Percentiles rank a stretch among this genome's conserved stretches.
phyloP scores from a whole-genome alignment of 257 asterid species.

The Solanum dulcamara region DNA sequence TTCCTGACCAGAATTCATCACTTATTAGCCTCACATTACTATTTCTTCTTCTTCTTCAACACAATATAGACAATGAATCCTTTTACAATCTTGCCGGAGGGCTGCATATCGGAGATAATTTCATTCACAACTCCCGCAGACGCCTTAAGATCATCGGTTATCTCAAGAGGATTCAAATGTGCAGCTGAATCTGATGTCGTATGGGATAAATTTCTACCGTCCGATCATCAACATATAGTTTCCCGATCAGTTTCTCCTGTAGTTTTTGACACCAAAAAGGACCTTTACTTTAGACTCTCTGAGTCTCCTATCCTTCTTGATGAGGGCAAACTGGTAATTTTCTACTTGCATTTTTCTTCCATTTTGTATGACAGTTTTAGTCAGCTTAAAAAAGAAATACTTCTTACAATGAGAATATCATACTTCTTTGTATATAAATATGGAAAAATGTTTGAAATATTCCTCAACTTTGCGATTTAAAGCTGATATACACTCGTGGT shows the following conservation, averaged over 20 bases:
- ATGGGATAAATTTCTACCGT: conserved; percentile 22
- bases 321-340: conserved; percentile 20
- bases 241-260: conserved; percentile 16
- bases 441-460: too few relatives aligned
- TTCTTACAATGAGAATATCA: background rate
- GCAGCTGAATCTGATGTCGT: conserved; percentile 22
- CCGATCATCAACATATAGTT: conserved; percentile 14
- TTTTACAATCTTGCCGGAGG: conserved; percentile 30
- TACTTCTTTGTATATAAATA: background rate
- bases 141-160: conserved; percentile 22
- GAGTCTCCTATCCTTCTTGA: conserved; percentile 24
- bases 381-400: too few relatives aligned
- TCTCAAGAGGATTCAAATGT: conserved; percentile 24
- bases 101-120: conserved; percentile 33
- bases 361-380: too few relatives aligned
- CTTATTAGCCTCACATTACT: background rate
- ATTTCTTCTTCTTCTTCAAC: background rate
- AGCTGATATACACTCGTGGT: too few relatives aligned
- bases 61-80: background rate
- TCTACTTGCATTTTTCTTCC: too few relatives aligned
- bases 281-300: conserved; percentile 23
- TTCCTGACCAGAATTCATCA: background rate
- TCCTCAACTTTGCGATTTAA: background rate
- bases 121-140: conserved; percentile 38
- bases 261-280: conserved; percentile 12